These are phyloP conservation scores for Sporothrix schenckii DNA, from an alignment of 2,329 filamentous ascomycete species.

Conservation along the genomic window DNA sequence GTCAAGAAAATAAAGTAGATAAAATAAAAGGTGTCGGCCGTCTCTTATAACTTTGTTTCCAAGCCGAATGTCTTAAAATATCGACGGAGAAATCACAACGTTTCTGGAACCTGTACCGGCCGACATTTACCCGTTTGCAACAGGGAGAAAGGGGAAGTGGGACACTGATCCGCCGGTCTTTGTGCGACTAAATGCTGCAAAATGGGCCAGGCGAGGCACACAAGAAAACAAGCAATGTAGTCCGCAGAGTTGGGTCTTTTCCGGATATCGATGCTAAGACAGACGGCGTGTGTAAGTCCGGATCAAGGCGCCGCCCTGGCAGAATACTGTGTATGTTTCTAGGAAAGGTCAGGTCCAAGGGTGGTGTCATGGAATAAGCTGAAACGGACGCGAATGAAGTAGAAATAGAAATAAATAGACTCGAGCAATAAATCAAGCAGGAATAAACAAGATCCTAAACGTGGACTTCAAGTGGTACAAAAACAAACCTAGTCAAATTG, in stretches of 20 bases:
- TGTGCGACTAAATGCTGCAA: background rate
- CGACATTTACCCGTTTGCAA: slow-evolving; percentile 15
- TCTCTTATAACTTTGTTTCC: slow-evolving; percentile 9
- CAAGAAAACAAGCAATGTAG: slow-evolving; percentile 25
- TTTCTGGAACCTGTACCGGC: background rate
- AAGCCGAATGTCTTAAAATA: background rate
- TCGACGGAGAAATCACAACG: background rate
- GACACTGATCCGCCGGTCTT: background rate
- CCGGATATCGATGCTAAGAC: background rate
- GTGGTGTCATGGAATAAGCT: background rate
- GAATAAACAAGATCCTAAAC: background rate
- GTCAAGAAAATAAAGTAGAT: background rate
- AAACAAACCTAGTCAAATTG: slow-evolving; percentile 1
- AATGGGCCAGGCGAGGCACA: background rate
- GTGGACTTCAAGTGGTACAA: background rate
- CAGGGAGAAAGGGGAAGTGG: background rate
- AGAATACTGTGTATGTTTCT: slow-evolving; percentile 21
- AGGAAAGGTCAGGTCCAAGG: background rate
- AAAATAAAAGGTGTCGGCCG: background rate
- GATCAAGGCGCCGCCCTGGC: slow-evolving; percentile 4
- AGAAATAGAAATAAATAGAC: background rate
- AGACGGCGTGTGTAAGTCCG: background rate
- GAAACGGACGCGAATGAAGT: background rate
- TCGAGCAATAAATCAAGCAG: background rate
- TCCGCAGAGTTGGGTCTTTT: slow-evolving; percentile 1